Conservation (phyloP, 2,329 filamentous ascomycete species). For the Alternaria sp. region DNA sequence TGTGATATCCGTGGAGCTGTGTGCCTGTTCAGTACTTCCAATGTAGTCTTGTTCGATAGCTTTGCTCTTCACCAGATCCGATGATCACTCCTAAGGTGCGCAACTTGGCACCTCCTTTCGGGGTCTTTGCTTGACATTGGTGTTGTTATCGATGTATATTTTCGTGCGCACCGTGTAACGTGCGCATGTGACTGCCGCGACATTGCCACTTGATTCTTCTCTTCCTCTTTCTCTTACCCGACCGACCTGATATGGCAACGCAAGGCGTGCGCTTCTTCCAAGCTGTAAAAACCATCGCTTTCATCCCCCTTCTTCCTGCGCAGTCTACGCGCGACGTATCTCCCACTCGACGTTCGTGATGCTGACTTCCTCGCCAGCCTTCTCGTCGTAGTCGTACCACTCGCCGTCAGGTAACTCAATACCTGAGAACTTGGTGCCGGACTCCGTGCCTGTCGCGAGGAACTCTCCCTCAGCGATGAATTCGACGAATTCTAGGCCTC, state of each 20-base stretch:
- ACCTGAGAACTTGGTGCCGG: conserved; percentile 77
- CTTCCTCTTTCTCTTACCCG: too few relatives aligned
- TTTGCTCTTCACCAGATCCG: background rate
- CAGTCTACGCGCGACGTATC: conserved; percentile 69
- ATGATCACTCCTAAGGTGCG: background rate
- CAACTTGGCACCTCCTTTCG: background rate
- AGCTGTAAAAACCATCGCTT: too few relatives aligned
- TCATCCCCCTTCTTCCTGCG: too few relatives aligned
- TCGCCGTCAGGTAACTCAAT: conserved; percentile 89
- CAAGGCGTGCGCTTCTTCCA: too few relatives aligned
- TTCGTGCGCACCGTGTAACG: too few relatives aligned
- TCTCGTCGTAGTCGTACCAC: conserved; percentile 98
- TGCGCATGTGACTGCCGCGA: too few relatives aligned
- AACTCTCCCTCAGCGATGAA: conserved; percentile 96
- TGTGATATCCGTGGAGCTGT: background rate
- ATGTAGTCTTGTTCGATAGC: background rate
- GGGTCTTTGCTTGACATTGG: too few relatives aligned
- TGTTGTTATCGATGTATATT: too few relatives aligned
- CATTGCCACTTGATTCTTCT: too few relatives aligned
- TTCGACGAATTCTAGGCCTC: conserved; percentile 88
- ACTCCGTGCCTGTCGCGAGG: conserved; percentile 82
- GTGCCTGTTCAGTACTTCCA: background rate
- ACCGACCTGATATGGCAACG: too few relatives aligned
- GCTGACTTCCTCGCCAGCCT: conserved; percentile 87
- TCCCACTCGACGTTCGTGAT: conserved; percentile 91